These are phyloP conservation scores for Sistotremastrum suecicum DNA, from an alignment of 768 basidiomycete species.

Conservation along the genomic window DNA sequence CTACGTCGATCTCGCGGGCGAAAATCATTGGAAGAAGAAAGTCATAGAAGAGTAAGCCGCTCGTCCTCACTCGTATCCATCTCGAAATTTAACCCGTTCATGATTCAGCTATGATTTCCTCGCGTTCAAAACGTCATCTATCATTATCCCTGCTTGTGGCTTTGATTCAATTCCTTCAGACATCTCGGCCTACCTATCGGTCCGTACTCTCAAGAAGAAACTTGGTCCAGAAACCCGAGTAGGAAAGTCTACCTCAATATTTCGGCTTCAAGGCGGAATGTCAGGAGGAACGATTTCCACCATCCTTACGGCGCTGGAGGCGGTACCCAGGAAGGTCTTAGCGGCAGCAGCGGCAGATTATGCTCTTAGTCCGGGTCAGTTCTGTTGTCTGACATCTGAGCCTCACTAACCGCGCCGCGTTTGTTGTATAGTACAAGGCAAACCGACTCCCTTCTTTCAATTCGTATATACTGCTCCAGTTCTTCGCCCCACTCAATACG, in stretches of 20 bases:
- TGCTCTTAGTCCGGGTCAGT: slow-evolving; percentile 30
- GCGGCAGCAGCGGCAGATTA: slow-evolving; percentile 21
- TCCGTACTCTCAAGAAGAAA: slow-evolving; percentile 43
- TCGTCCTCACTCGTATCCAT: slow-evolving; percentile 3
- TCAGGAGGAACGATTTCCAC: slow-evolving; percentile 50
- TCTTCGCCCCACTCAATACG: slow-evolving; percentile 19
- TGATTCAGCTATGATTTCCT: slow-evolving; percentile 47
- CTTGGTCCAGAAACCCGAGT: slow-evolving; percentile 22
- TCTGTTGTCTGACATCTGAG: not conserved
- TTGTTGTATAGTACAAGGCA: slow-evolving; percentile 17
- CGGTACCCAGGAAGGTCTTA: slow-evolving; percentile 20
- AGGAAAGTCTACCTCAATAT: slow-evolving; percentile 45
- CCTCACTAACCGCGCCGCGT: not conserved
- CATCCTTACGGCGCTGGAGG: slow-evolving; percentile 12
- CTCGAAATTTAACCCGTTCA: not conserved
- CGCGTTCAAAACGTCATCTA: slow-evolving; percentile 54
- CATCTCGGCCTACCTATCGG: slow-evolving; percentile 49
- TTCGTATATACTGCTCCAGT: slow-evolving; percentile 25
- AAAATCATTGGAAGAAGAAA: slow-evolving; percentile 47
- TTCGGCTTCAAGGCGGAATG: slow-evolving; percentile 29
- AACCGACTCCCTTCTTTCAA: slow-evolving; percentile 14
- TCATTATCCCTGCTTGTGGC: slow-evolving; percentile 70
- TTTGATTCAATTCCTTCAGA: slow-evolving; percentile 74
- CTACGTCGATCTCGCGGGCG: slow-evolving; percentile 78
- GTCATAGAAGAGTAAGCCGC: slow-evolving; percentile 43